Evolutionary conservation across 108 stramenopile species (phyloP).

Genomic region (Cyclotella kingstonii): DNA sequence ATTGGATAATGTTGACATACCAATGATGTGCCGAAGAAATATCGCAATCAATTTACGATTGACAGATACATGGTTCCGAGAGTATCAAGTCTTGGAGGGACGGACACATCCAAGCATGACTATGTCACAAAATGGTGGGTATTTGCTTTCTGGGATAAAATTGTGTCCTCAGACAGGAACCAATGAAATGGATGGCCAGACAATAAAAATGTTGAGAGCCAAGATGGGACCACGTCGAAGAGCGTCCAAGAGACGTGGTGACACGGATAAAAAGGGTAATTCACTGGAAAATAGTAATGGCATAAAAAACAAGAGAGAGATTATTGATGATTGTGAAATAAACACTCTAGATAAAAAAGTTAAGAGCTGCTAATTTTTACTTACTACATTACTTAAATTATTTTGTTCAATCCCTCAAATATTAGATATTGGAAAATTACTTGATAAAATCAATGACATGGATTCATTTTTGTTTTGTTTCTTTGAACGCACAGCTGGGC

Average conservation of each 20-base stretch:
- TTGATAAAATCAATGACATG: no score
- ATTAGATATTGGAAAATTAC: no score
- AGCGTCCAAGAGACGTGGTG: slow-evolving; percentile 22
- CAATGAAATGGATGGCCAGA: slow-evolving; percentile 70
- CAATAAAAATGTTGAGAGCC: slow-evolving; percentile 52
- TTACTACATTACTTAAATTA: no score
- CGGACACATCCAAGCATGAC: slow-evolving; percentile 91
- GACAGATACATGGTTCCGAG: slow-evolving; percentile 87
- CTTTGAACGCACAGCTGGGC: no score
- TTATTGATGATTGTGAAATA: neutral
- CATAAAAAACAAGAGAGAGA: slow-evolving; percentile 2
- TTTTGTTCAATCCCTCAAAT: no score
- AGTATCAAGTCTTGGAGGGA: slow-evolving; percentile 85
- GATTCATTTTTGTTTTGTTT: no score
- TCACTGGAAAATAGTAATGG: slow-evolving; percentile 2
- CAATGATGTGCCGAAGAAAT: slow-evolving; percentile 34
- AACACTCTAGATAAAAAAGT: slow-evolving; percentile 8
- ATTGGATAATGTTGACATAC: neutral
- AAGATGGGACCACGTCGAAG: slow-evolving; percentile 57
- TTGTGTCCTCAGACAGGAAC: slow-evolving; percentile 69
- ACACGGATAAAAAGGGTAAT: slow-evolving; percentile 14
- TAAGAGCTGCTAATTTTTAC: no score
- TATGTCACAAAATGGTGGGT: slow-evolving; percentile 89
- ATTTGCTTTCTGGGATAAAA: slow-evolving; percentile 82
- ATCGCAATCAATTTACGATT: slow-evolving; percentile 83